Evolutionary conservation across 2,329 filamentous ascomycete genomes (phyloP).

Genomic region (Pseudonectria buxi): DNA sequence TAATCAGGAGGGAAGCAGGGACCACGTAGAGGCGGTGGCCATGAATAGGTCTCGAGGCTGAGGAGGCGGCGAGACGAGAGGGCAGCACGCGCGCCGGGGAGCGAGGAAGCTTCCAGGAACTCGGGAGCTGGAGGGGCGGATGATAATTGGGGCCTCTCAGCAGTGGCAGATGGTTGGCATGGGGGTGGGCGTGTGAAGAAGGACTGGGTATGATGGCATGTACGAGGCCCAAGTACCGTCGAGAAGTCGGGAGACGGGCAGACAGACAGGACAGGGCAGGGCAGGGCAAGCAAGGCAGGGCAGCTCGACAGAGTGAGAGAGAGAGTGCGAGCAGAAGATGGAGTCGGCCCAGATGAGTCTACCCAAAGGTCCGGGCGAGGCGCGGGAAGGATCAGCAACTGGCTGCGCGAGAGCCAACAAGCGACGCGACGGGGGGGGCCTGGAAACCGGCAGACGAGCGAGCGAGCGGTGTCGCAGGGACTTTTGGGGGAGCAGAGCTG

Average conservation of each 20-base stretch:
- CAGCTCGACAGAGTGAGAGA: no score
- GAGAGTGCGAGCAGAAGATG: no score
- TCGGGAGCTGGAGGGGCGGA: constrained; percentile 22
- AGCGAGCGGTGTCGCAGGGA: neutral
- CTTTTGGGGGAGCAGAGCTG: neutral
- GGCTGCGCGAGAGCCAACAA: constrained; percentile 1
- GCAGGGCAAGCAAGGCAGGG: no score
- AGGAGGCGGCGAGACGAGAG: constrained; percentile 22
- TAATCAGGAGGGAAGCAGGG: constrained; percentile 31
- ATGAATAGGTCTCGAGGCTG: constrained; percentile 20
- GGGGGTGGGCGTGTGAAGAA: constrained; percentile 26
- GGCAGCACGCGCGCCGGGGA: constrained; percentile 11
- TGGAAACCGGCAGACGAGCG: constrained; percentile 10
- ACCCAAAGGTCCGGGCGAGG: neutral
- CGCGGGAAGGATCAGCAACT: constrained; percentile 21
- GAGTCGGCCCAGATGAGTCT: no score
- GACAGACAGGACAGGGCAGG: constrained; percentile 13
- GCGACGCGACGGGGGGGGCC: no score
- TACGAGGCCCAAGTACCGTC: constrained; percentile 18
- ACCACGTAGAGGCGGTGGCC: constrained; percentile 31
- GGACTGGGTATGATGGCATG: constrained; percentile 24
- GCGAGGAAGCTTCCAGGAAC: constrained; percentile 24
- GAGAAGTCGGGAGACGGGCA: constrained; percentile 17
- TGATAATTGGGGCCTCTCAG: constrained; percentile 25
- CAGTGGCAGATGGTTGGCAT: constrained; percentile 22